These are phyloP conservation scores for Hamigera avellanea DNA, from an alignment of 495 filamentous ascomycete species.

Conservation along the genomic window DNA sequence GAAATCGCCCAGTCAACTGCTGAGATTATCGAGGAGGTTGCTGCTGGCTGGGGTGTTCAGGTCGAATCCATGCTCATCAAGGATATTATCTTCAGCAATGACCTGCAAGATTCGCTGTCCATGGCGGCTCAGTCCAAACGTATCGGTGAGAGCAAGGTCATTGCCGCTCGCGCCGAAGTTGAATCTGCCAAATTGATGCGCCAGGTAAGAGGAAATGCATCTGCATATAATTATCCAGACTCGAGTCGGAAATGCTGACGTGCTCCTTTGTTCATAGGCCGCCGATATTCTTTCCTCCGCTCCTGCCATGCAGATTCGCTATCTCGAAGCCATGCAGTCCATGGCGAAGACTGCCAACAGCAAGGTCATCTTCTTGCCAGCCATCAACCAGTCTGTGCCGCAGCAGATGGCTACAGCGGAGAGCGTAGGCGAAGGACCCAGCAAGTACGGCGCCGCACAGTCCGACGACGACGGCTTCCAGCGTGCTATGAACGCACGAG, in stretches of 20 bases:
- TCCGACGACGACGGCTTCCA: conserved; percentile 53
- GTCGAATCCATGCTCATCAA: conserved; percentile 99
- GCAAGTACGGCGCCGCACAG: conserved; percentile 30
- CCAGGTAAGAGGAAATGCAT: conserved; percentile 50
- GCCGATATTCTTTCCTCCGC: conserved; percentile 90
- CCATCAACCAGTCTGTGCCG: conserved; percentile 37
- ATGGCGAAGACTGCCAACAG: conserved; percentile 94
- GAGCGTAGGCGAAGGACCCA: conserved; percentile 46
- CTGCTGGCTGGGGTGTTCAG: conserved; percentile 84
- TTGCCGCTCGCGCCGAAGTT: conserved; percentile 92
- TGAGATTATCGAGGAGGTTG: conserved; percentile 96
- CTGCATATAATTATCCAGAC: too few relatives aligned
- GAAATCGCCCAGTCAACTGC: conserved; percentile 89
- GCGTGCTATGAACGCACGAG: conserved; percentile 68
- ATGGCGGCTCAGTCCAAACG: conserved; percentile 99
- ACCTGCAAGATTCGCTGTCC: conserved; percentile 92
- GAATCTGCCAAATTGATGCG: conserved; percentile 96
- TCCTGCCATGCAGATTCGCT: conserved; percentile 97
- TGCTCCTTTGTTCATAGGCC: conserved; percentile 29
- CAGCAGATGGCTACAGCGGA: conserved; percentile 40
- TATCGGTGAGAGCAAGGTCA: conserved; percentile 97
- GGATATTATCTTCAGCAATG: conserved; percentile 94
- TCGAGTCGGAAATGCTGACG: neutral
- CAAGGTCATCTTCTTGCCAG: conserved; percentile 95
- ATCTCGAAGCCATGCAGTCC: conserved; percentile 97